Evolutionary conservation across 148 eudicot species (phyloP), one percentile per base, ranked within the genome.

Genomic region (Rhododendron henanense): DNA sequence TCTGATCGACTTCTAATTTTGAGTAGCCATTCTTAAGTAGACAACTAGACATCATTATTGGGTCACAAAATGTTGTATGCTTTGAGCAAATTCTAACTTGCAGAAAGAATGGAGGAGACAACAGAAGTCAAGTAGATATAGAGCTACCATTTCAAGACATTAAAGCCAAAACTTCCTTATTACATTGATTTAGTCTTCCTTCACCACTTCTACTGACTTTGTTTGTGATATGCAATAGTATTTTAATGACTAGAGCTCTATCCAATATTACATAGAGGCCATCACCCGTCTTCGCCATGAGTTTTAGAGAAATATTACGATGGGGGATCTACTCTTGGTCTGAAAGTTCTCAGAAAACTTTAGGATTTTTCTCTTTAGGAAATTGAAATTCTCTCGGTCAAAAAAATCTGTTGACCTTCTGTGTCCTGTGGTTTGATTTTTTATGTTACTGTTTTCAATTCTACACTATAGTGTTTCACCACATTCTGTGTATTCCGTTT

Each of bases 91-190:
- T 55, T 57, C 73, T 10, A 81, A 59, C 71, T 37, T 18, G 73
- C 73, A 81, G 84, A 81, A 81, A 81, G 71, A 37, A 57, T 3
- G 73, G 71, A 3, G 84, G 48, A 51, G 41, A 31, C 65, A 23
- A 45, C 55, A 10, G 25, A 45, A 45, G 44, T 28, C 65, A 10
- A 13, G 21, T 28, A 13, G 81, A 39, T 45, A 47, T 44, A 78
- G 53, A 77, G 53, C 28, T 41, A 77, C 25, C 80, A 77, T 44
- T 77, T n/a, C 10, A 48, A n/a, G 35, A 47, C 2, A 23, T 79
- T 48, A 51, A 47, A 79, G 57, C 57, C 59, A 79, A 48, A 79
- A 79, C 15, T 78, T 78, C 51, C 57, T 45, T n/a, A 47, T 10
- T 6, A 78, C 8, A 78, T 78, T 2, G 18, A n/a, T 23, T 77